A percentile compares a stretch with the other conserved stretches of the same genome.
These are phyloP conservation scores for Penstemon barbatus DNA, from an alignment of 257 asterid genomes.

Conservation along the genomic window DNA sequence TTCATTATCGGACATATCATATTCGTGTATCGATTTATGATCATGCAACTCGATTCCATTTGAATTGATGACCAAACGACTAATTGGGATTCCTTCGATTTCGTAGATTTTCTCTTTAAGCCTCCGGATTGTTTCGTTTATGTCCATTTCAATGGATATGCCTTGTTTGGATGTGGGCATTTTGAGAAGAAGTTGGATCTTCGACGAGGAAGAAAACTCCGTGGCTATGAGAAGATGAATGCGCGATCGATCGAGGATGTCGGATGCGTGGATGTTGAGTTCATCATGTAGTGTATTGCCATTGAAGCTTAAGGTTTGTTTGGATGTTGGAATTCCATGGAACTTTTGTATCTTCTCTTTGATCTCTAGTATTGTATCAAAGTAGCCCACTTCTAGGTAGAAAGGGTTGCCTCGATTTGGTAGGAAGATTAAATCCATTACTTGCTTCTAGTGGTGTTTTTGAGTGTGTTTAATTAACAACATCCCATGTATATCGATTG, in stretches of 20 bases:
- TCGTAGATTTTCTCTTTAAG: constrained; percentile 57
- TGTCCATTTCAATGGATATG: constrained; percentile 37
- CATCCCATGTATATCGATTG: too few species aligned
- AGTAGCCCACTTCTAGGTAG: constrained; percentile 63
- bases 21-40: constrained; percentile 38
- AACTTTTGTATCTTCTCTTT: constrained; percentile 56
- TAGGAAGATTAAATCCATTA: constrained; percentile 60
- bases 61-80: constrained; percentile 29
- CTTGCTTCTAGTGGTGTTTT: not conserved
- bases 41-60: constrained; percentile 51
- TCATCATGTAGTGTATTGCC: constrained; percentile 53
- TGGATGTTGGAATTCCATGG: constrained; percentile 49
- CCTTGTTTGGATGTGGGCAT: constrained; percentile 37
- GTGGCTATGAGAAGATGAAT: constrained; percentile 39
- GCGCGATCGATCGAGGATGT: constrained; percentile 54
- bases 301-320: constrained; percentile 57
- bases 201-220: constrained; percentile 3
- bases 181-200: constrained; percentile 43
- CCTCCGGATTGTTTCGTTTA: constrained; percentile 33
- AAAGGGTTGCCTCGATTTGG: constrained; percentile 45
- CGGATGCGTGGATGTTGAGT: constrained; percentile 51
- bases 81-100: constrained; percentile 33
- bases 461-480: too few species aligned
- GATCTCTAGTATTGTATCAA: constrained; percentile 63
- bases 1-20: constrained; percentile 33